Evolutionary conservation across 2,329 filamentous ascomycete species (phyloP).

Genomic region (Colletotrichum salicis): DNA sequence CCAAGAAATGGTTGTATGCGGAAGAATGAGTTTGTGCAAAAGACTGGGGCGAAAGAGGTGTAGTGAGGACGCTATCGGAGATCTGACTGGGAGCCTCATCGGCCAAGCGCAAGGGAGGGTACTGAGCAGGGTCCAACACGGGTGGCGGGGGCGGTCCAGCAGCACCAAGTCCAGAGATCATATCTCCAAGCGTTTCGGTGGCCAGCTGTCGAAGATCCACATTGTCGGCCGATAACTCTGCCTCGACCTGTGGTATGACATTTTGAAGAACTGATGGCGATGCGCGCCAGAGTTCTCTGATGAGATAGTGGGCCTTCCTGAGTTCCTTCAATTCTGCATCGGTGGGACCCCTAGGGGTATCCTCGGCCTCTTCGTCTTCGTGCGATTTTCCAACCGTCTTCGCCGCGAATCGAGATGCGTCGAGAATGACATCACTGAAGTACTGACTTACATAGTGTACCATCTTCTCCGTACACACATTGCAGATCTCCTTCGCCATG

Average conservation of each 20-base stretch:
- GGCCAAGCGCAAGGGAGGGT: constrained; percentile 78
- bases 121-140: constrained; percentile 81
- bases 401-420: constrained; percentile 74
- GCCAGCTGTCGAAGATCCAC: constrained; percentile 86
- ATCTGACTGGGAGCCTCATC: constrained; percentile 64
- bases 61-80: constrained; percentile 75
- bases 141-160: constrained; percentile 83
- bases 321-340: constrained; percentile 89
- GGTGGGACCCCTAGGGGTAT: constrained; percentile 70
- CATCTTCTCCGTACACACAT: constrained; percentile 91
- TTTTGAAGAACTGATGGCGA: constrained; percentile 89
- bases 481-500: constrained; percentile 96
- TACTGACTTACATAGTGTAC: constrained; percentile 93
- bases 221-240: constrained; percentile 91
- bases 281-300: constrained; percentile 94
- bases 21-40: constrained; percentile 84
- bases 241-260: constrained; percentile 92
- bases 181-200: constrained; percentile 93
- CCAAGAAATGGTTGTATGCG: constrained; percentile 86
- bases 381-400: constrained; percentile 68
- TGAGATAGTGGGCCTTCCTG: constrained; percentile 86
- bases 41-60: constrained; percentile 86
- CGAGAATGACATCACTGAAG: constrained; percentile 95
- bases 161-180: constrained; percentile 92
- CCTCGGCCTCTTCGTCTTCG: constrained; percentile 73